Evolutionary conservation across 495 filamentous ascomycete genomes (phyloP), one percentile per base, ranked within the genome.

Genomic region (Lindgomyces ingoldianus): DNA sequence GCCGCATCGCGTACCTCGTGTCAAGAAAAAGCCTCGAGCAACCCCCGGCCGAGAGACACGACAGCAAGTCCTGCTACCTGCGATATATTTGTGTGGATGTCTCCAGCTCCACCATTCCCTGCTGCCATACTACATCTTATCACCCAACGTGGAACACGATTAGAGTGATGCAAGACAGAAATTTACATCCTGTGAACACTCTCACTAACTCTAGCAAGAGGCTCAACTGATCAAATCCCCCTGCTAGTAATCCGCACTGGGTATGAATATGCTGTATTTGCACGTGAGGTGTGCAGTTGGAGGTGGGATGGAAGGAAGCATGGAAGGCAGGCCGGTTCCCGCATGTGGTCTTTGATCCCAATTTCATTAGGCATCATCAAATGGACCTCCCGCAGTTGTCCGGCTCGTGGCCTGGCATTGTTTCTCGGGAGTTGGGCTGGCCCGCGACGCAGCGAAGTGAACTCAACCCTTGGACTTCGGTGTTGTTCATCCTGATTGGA

Each of bases 1-100:
- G 54, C 24, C 27, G 11, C 39, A 25, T 49, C 27, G 39, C 25
- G 42, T 41, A 64, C 60, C 25, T 57, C 52, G 60, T 64, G 60
- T 64, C 39, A 49, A 64, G 25, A 25, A 55, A 57, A 39, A 48
- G 52, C 51, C 51, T 64, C 60, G 42, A 57, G 30, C 60, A 56
- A 39, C 57, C 44, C 46, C 45, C 16, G 36, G 4, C 41, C 52
- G n/a, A 24, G 19, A 18, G 52, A 27, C 54, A 46, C 54, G 36
- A 24, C 59, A 51, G 30, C 59, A 24, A 10, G 19, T 24, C 51
- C 41, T 45, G 29, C 57, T 41, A 22, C 45, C 46, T 52, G 47
- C 11, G 29, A 19, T n/a, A 9, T 49, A 25, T 24, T 29, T 36
- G 48, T 30, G 39, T 50, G 18, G 42, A 18, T 41, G 2, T 55